These are phyloP conservation scores for Botrytis deweyae DNA, from an alignment of 2,329 filamentous ascomycete species.

Conservation along the genomic window DNA sequence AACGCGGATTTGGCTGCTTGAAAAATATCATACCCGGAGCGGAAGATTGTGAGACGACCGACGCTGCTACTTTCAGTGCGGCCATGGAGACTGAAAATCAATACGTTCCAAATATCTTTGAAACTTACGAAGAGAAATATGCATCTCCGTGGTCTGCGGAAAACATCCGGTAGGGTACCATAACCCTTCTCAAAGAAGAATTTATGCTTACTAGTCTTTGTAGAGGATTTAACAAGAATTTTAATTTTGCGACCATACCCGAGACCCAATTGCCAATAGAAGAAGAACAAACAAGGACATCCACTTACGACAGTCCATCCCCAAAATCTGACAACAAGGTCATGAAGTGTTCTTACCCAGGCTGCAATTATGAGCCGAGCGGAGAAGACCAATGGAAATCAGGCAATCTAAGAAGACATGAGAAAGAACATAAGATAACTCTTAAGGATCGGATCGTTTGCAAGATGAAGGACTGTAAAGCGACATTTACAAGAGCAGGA, in stretches of 20 bases:
- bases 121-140: neutral
- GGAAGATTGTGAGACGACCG: neutral
- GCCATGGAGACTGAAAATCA: neutral
- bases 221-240: neutral
- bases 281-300: neutral
- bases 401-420: conserved; percentile 34
- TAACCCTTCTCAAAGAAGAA: neutral
- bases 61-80: too few relatives aligned
- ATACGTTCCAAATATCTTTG: fast-evolving
- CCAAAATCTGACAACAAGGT: neutral
- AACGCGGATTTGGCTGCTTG: fast-evolving
- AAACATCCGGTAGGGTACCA: neutral
- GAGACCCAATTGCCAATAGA: neutral
- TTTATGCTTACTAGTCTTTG: neutral
- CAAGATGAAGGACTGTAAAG: conserved; percentile 27
- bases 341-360: neutral
- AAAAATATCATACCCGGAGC: neutral
- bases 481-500: conserved; percentile 32
- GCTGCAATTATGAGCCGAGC: conserved; percentile 28
- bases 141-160: neutral
- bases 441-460: conserved; percentile 26
- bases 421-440: conserved; percentile 28
- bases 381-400: conserved; percentile 35
- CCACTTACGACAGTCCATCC: neutral
- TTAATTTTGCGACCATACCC: neutral